Base-by-base conservation (phyloP, 495 filamentous ascomycete species). In the Glutinoglossum americanum region DNA sequence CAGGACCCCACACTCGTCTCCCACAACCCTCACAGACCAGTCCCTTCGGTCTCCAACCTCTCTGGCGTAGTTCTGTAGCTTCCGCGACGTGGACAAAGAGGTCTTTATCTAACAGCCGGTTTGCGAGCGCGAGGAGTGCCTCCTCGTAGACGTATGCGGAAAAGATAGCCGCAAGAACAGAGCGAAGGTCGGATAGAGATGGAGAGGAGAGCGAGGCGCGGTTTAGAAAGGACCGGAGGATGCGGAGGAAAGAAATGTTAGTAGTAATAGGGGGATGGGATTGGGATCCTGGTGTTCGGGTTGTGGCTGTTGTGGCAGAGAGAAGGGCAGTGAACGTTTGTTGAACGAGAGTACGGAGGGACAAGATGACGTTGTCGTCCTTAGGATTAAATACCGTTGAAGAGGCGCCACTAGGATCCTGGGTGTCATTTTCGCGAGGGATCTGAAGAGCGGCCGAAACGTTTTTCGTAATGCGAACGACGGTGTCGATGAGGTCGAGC, bases 111-210 rank as follows among this genome's bases (percentile, higher is more conserved):
- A 98, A 73, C 60, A 98, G 78, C 19, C 80, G 77, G 67, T 89
- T 90, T 11, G 93, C 86, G 15, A 98, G 79, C 1, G 78, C 74
- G 21, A 97, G 74, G 13, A 98, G 83, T 3, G 84, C 85, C 63
- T 86, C 82, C 66, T 97, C 93, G 66, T 95, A 95, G 0, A 87
- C 80, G 64, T 98, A 97, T 0, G 93, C 89, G 1, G 90, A 82
- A 68, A 98, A 98, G 49, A 98, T 88, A 7, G 86, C 87, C 1
- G 80, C 73, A 2, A 98, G 76, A 1, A 96, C 89, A 45, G 79
- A 75, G 26, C 93, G 83, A 13, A 98, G 74, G 64, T 97, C 89
- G 4, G 85, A 81, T 0, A 97, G 77, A 27, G 84, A 90, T 0
- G 92, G 87, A 1, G 90, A 94, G 27, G 84, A 80, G 26, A 73